Evolutionary conservation across 2,329 filamentous ascomycete genomes (phyloP).

Genomic region (Paraconiothyrium sp.): DNA sequence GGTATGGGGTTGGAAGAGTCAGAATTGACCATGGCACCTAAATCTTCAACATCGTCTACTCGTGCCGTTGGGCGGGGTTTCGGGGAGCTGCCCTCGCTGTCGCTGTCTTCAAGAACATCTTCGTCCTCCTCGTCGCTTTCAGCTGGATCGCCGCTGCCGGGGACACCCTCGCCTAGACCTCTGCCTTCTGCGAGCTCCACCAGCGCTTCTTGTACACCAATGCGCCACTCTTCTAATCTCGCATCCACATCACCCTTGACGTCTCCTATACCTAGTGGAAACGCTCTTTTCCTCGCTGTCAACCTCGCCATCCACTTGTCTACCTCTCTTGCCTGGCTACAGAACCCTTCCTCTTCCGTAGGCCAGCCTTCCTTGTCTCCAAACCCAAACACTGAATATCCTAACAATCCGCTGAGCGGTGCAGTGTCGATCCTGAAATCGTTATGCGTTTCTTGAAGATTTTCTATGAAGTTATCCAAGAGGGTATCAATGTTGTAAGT

Average conservation of each 20-base stretch:
- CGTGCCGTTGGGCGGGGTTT: slow-evolving; percentile 47
- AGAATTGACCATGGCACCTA: slow-evolving; percentile 70
- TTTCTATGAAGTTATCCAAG: slow-evolving; percentile 85
- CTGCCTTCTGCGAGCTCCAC: slow-evolving; percentile 64
- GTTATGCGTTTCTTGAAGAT: slow-evolving; percentile 91
- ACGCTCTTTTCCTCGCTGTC: slow-evolving; percentile 85
- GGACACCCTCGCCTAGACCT: slow-evolving; percentile 71
- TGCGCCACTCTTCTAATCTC: slow-evolving; percentile 78
- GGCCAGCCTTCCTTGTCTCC: slow-evolving; percentile 94
- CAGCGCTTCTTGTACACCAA: slow-evolving; percentile 77
- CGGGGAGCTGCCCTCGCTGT: slow-evolving; percentile 42
- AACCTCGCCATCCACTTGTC: slow-evolving; percentile 98
- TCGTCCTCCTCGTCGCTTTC: slow-evolving; percentile 83
- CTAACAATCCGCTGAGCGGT: slow-evolving; percentile 77
- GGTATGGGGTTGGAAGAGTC: slow-evolving; percentile 65
- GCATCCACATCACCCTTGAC: slow-evolving; percentile 75
- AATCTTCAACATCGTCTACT: slow-evolving; percentile 85
- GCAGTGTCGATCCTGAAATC: slow-evolving; percentile 96
- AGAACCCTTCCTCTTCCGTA: slow-evolving; percentile 88
- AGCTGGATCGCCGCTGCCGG: slow-evolving; percentile 81
- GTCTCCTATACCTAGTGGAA: slow-evolving; percentile 88
- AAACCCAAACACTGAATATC: slow-evolving; percentile 94
- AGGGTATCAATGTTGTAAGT: slow-evolving; percentile 97
- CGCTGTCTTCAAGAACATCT: slow-evolving; percentile 59
- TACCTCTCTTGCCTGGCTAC: slow-evolving; percentile 87